Percentiles rank a stretch among this genome's conserved stretches.
phyloP scores from a whole-genome alignment of 371 early-diverging fungal genomes.

The Apophysomyces sp. region DNA sequence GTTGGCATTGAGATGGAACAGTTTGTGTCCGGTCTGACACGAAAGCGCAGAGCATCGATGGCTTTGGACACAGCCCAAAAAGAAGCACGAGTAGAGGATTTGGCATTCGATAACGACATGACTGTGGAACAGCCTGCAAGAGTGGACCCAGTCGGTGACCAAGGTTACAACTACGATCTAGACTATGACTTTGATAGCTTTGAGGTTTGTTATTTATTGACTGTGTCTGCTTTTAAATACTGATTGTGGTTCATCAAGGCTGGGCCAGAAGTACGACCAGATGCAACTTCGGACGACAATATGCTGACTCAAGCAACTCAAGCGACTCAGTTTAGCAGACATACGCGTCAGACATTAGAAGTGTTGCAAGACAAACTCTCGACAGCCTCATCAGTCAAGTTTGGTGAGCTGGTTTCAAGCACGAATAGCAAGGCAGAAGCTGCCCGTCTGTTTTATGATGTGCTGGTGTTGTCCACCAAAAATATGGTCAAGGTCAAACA shows the following conservation, averaged over 20 bases:
- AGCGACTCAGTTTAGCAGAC: slow-evolving; percentile 20
- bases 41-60: not conserved
- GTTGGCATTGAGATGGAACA: not conserved
- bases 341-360: slow-evolving; percentile 26
- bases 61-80: not conserved
- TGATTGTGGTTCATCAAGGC: not conserved
- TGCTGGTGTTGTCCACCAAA: slow-evolving; percentile 86
- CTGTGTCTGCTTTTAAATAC: not conserved
- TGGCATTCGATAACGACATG: not conserved
- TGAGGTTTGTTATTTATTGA: slow-evolving; percentile 11
- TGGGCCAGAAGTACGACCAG: not conserved
- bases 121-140: not conserved
- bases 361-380: slow-evolving; percentile 19
- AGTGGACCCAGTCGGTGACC: slow-evolving; percentile 4
- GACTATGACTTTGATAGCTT: slow-evolving; percentile 26
- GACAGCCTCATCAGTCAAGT: slow-evolving; percentile 10
- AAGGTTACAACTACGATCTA: slow-evolving; percentile 5
- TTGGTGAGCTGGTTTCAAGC: slow-evolving; percentile 29
- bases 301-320: slow-evolving; percentile 16
- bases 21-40: not conserved
- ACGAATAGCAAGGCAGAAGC: slow-evolving; percentile 60
- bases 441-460: slow-evolving; percentile 88
- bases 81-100: not conserved
- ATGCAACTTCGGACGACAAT: not conserved
- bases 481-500: slow-evolving; percentile 85